A percentile compares a stretch with the other conserved stretches of the same genome.
phyloP scores from a whole-genome alignment of 2,329 filamentous ascomycete genomes.

The Didymellaceae sp. region DNA sequence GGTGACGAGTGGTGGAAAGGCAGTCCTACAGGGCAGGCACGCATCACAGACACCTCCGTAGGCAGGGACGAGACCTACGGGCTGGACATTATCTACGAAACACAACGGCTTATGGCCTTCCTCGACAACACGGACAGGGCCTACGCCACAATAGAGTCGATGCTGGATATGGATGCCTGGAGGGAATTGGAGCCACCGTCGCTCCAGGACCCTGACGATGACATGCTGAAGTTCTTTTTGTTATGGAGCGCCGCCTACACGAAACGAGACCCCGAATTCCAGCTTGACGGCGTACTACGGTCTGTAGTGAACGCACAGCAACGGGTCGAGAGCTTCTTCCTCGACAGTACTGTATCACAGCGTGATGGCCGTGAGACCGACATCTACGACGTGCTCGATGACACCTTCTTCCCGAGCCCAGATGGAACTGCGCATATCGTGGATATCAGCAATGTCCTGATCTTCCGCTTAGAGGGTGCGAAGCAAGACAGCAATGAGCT shows the following conservation, averaged over 20 bases:
- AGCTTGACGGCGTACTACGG: conserved; percentile 53
- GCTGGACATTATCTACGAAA: conserved; percentile 60
- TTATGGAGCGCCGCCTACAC: conserved; percentile 57
- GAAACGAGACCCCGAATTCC: conserved; percentile 50
- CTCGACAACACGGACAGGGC: conserved; percentile 63
- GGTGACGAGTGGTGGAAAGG: conserved; percentile 70
- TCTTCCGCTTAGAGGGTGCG: conserved; percentile 49
- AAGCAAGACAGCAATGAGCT: conserved; percentile 49
- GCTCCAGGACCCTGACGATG: conserved; percentile 42
- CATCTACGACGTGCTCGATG: conserved; percentile 62
- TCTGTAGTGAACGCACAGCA: conserved; percentile 49
- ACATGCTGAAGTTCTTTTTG: conserved; percentile 56
- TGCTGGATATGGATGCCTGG: conserved; percentile 54
- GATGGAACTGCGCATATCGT: conserved; percentile 38
- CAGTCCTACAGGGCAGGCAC: conserved; percentile 56
- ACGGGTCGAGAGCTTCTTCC: conserved; percentile 34
- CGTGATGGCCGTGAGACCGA: conserved; percentile 43
- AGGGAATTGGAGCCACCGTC: conserved; percentile 22
- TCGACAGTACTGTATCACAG: conserved; percentile 36
- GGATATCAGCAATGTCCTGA: conserved; percentile 60
- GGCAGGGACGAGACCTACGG: conserved; percentile 36
- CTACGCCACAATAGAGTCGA: conserved; percentile 63
- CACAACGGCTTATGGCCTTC: conserved; percentile 68
- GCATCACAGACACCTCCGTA: conserved; percentile 55
- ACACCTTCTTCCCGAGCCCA: conserved; percentile 50